Percentiles rank a stretch among this genome's conserved stretches.
phyloP scores from a whole-genome alignment of 768 basidiomycete species.

The Pleurotus sapidus region DNA sequence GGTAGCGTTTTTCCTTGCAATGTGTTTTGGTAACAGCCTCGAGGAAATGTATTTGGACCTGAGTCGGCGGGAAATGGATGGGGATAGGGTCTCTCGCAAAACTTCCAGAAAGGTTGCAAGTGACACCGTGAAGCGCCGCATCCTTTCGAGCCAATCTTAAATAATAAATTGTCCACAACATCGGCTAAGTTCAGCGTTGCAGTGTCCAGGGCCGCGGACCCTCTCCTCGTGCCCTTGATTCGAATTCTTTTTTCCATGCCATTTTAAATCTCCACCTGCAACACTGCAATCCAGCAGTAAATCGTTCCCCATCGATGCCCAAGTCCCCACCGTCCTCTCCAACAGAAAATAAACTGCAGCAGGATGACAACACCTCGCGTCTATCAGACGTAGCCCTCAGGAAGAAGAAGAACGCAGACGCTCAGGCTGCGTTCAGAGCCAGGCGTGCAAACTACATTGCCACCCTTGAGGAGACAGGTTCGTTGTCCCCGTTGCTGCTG shows the following conservation, averaged over 20 bases:
- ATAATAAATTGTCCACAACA: slow-evolving; percentile 50
- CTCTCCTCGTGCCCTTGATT: slow-evolving; percentile 67
- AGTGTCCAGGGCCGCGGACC: slow-evolving; percentile 52
- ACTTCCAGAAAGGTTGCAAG: slow-evolving; percentile 41
- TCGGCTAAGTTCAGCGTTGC: slow-evolving; percentile 39
- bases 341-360: slow-evolving; percentile 29
- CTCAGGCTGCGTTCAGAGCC: slow-evolving; percentile 82
- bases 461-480: slow-evolving; percentile 81
- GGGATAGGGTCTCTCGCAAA: slow-evolving; percentile 34
- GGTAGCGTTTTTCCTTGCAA: neutral
- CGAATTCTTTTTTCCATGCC: slow-evolving; percentile 65
- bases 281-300: slow-evolving; percentile 24
- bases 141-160: slow-evolving; percentile 48
- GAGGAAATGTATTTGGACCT: slow-evolving; percentile 6
- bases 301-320: slow-evolving; percentile 32
- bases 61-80: slow-evolving; percentile 21
- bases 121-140: slow-evolving; percentile 44
- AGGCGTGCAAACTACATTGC: slow-evolving; percentile 84
- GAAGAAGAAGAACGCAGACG: slow-evolving; percentile 89
- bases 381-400: slow-evolving; percentile 68
- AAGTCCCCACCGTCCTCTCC: slow-evolving; percentile 34
- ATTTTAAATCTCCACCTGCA: slow-evolving; percentile 47
- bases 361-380: slow-evolving; percentile 35
- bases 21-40: neutral
- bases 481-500: slow-evolving; percentile 12